Percentiles rank a stretch among this genome's conserved stretches.
These are phyloP conservation scores for Peronosclerospora sorghi DNA, from an alignment of 352 stramenopile species.

Conservation along the genomic window DNA sequence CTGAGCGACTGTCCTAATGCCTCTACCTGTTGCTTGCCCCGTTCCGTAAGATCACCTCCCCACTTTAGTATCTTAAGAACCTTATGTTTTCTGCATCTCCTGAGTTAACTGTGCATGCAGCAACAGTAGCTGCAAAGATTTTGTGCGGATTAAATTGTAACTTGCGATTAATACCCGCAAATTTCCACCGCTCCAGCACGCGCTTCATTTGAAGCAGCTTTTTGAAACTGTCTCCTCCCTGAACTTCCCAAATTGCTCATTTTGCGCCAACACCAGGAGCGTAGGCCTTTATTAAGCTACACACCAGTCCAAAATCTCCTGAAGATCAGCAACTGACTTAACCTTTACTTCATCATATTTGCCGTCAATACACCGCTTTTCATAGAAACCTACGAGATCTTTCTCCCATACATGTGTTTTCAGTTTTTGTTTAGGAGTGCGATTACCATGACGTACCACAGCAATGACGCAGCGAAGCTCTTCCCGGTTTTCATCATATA, in stretches of 20 bases:
- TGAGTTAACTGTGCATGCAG: slow-evolving; percentile 11
- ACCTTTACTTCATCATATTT: slow-evolving; percentile 82
- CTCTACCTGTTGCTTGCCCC: slow-evolving; percentile 95
- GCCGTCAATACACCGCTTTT: slow-evolving; percentile 47
- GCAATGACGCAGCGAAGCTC: slow-evolving; percentile 98
- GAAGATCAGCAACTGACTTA: slow-evolving; percentile 68
- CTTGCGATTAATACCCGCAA: slow-evolving; percentile 97
- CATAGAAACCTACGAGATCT: slow-evolving; percentile 78
- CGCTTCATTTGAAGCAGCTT: slow-evolving; percentile 93
- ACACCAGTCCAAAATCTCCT: slow-evolving; percentile 73
- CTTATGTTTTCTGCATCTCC: slow-evolving; percentile 54
- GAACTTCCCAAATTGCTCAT: slow-evolving; percentile 73
- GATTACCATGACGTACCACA: slow-evolving; percentile 96
- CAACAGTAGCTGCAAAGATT: slow-evolving; percentile 32
- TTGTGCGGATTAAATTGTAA: slow-evolving; percentile 79
- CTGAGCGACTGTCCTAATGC: slow-evolving; percentile 89
- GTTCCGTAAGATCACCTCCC: slow-evolving; percentile 96
- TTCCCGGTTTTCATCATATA: slow-evolving; percentile 82
- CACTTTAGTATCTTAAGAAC: slow-evolving; percentile 99
- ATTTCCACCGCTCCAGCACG: slow-evolving; percentile 95
- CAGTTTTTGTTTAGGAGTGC: slow-evolving; percentile 99
- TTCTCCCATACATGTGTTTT: slow-evolving; percentile 88
- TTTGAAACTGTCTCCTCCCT: slow-evolving; percentile 83
- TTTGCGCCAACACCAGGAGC: slow-evolving; percentile 71
- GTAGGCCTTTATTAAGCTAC: slow-evolving; percentile 75